Evolutionary conservation across 257 asterid species (phyloP), one percentile per base, ranked within the genome.

Genomic region (Solanum etuberosum): DNA sequence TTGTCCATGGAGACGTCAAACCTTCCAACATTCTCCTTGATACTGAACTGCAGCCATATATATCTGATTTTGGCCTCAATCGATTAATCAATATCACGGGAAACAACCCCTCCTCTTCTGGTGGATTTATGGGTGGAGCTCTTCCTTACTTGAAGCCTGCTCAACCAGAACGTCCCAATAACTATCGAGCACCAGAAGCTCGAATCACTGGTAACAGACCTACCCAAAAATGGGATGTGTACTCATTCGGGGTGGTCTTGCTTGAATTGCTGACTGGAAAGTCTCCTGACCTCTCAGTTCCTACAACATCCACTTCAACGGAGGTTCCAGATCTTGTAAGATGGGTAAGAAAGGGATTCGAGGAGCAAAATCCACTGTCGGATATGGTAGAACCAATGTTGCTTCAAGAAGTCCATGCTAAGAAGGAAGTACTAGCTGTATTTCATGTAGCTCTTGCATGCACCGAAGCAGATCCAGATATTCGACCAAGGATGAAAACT

Each of bases 211-310:
- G 93, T 23, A 90, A 85, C 61, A 89, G 95, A 29, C 98, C 99
- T 5, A 94, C 98, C 57, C 99, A 97, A 86, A 97, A 97, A 90
- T 97, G 99, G 99, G 99, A 97, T 37, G 95, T 94, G 42, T 95
- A 94, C 90, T 97, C 99, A 1, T 95, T 95, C 38, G 99, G 99
- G 29, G 98, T 97, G 21, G 93, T 97, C 37, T 68, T 97, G 65
- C 96, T 97, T 3, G 99, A 97, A 89, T 27, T 97, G 90, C 88
- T 97, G 16, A 97, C 98, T 0, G 99, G 99, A 20, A 97, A 97
- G 86, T 91, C 98, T 16, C 95, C 98, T 0, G 99, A 95, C 85
- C 87, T 93, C n/a, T 92, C 97, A 0, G 88, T 97, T 40, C 95
- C 96, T 1, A 88, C 95, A 1, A 92, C 93, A 84, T 92, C 98